phyloP scores from a whole-genome alignment of 164 flowering plant species.

The Amborella trichopoda region DNA sequence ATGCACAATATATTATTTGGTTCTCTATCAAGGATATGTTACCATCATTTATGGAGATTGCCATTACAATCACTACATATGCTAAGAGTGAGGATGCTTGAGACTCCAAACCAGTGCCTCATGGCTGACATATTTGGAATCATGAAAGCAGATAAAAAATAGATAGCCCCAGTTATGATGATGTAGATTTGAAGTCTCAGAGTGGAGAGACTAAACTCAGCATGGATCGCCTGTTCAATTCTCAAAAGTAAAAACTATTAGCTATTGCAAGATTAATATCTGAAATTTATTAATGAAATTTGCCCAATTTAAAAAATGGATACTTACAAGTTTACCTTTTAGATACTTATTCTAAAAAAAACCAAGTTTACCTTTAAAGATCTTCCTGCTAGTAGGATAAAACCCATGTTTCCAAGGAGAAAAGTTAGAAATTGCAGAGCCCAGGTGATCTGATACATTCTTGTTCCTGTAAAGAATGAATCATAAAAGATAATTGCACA shows the following conservation, averaged over 20 bases:
- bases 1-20: too few species aligned
- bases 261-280: too few species aligned
- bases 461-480: slow-evolving; percentile 35
- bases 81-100: slow-evolving; percentile 22
- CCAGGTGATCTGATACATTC: slow-evolving; percentile 41
- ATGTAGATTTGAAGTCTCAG: slow-evolving; percentile 41
- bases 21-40: neutral
- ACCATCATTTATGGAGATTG: slow-evolving; percentile 30
- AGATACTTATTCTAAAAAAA: too few species aligned
- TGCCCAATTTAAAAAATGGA: neutral
- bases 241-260: neutral
- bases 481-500: too few species aligned
- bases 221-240: slow-evolving; percentile 23
- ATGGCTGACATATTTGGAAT: slow-evolving; percentile 48
- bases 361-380: slow-evolving; percentile 31
- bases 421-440: slow-evolving; percentile 29
- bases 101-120: slow-evolving; percentile 33
- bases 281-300: neutral
- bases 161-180: slow-evolving; percentile 29
- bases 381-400: slow-evolving; percentile 44
- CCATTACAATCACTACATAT: slow-evolving; percentile 21
- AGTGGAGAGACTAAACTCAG: slow-evolving; percentile 22
- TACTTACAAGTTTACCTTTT: neutral
- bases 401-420: slow-evolving; percentile 44
- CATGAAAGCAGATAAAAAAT: slow-evolving; percentile 25